phyloP scores from a whole-genome alignment of 1,139 yeast genomes.

The Candida freyschussii region DNA sequence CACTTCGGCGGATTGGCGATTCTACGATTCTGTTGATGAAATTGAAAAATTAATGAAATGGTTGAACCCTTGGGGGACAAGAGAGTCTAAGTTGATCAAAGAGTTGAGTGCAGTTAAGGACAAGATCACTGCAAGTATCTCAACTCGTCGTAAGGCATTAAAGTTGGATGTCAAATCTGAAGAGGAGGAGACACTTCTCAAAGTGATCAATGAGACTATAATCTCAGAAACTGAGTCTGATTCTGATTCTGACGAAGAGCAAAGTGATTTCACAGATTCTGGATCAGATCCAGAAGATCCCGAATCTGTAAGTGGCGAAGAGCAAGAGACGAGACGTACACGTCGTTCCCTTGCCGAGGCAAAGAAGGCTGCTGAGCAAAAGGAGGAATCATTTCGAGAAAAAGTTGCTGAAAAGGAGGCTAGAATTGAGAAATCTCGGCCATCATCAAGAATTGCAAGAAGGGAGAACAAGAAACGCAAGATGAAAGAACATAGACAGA shows the following conservation, averaged over 20 bases:
- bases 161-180: constrained; percentile 38
- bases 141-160: constrained; percentile 52
- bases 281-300: constrained; percentile 8
- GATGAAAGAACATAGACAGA: constrained; percentile 30
- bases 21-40: constrained; percentile 58
- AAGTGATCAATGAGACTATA: constrained; percentile 35
- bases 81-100: constrained; percentile 65
- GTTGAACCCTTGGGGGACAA: constrained; percentile 71
- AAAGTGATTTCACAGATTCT: too few relatives aligned
- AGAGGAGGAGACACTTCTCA: constrained; percentile 39
- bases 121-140: constrained; percentile 51
- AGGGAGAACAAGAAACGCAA: constrained; percentile 30
- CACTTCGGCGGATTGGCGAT: constrained; percentile 61
- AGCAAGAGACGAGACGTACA: constrained; percentile 25
- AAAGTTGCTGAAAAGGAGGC: constrained; percentile 26
- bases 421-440: constrained; percentile 25
- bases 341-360: constrained; percentile 25
- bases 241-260: constrained; percentile 27
- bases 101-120: constrained; percentile 55
- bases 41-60: constrained; percentile 54
- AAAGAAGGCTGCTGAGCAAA: constrained; percentile 22
- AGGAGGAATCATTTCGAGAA: constrained; percentile 21
- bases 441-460: constrained; percentile 29
- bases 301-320: constrained; percentile 6
- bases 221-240: constrained; percentile 31